A percentile compares a stretch with the other conserved stretches of the same genome.
phyloP scores from a whole-genome alignment of 2,329 filamentous ascomycete species.

The Ophiocordyceps australis region DNA sequence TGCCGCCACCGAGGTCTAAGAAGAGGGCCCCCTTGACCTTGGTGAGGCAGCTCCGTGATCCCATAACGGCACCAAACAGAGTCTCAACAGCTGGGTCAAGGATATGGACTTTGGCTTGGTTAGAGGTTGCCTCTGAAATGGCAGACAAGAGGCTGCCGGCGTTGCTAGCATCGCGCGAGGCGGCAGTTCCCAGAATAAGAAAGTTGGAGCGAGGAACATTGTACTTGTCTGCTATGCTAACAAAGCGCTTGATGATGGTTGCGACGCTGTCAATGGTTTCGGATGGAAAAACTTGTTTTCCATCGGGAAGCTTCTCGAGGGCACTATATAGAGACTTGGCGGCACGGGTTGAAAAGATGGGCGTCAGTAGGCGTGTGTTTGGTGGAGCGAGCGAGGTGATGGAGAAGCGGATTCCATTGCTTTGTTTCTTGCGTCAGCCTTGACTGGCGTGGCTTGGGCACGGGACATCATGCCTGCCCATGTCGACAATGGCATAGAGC shows the following conservation, averaged over 20 bases:
- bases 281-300: slow-evolving; percentile 25
- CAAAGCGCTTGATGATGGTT: slow-evolving; percentile 50
- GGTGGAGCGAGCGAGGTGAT: slow-evolving; percentile 65
- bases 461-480: slow-evolving; percentile 41
- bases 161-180: slow-evolving; percentile 67
- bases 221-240: slow-evolving; percentile 50
- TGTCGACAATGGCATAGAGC: slow-evolving; percentile 38
- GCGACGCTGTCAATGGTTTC: slow-evolving; percentile 49
- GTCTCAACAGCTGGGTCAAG: slow-evolving; percentile 70
- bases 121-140: slow-evolving; percentile 42
- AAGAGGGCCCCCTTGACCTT: slow-evolving; percentile 53
- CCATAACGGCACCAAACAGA: slow-evolving; percentile 58
- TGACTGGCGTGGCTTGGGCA: no score
- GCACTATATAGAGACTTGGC: slow-evolving; percentile 80
- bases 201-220: slow-evolving; percentile 47
- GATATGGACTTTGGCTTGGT: slow-evolving; percentile 52
- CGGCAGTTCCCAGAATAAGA: slow-evolving; percentile 71
- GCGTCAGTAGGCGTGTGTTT: slow-evolving; percentile 53
- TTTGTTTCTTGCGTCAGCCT: no score
- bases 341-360: slow-evolving; percentile 60
- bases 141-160: slow-evolving; percentile 45
- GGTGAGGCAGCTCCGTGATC: slow-evolving; percentile 58
- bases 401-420: slow-evolving; percentile 87
- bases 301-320: slow-evolving; percentile 29
- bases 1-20: slow-evolving; percentile 69